Base-by-base conservation (phyloP, 1,284 basidiomycete genomes). In the Tilletia indica region DNA sequence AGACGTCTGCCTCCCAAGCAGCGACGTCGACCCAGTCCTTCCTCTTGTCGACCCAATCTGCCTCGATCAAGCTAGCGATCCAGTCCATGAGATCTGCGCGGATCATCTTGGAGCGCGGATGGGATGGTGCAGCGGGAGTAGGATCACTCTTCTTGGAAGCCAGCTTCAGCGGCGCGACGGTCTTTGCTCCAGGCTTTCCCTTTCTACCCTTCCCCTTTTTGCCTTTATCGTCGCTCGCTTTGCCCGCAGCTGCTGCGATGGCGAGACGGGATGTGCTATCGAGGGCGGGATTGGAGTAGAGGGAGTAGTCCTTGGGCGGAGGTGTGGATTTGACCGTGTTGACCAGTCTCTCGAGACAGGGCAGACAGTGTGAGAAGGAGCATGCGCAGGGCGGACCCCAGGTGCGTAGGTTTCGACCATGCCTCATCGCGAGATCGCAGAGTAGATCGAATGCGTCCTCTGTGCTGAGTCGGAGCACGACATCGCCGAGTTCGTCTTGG, bases 301-400 rank as follows among this genome's bases (percentile, higher is more conserved):
- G 61, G 31, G 61, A 19, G 31, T 63, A 19, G 5, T 39, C 61
- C 16, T 36, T 68, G 51, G 21, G 19, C 3, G 72, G 64, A 8
- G 72, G 66, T 25, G 70, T 70, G 11, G 51, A 42, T 19, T 69
- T 63, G 63, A 76, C 69, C 2, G 51, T 49, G 19, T 54, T 38
- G 45, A 74, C 71, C 31, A 76, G 63, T 4, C 47, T 47, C 39
- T 76, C 73, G 14, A 77, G 69, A 68, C 75, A 77, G 4, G 70
- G 56, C 2, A 71, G 48, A 61, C 74, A 77, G 6, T 49, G 31
- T 9, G 75, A 49, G 54, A 77, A 76, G 67, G 69, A 71, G 68
- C 75, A 77, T 6, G 74, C 75, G 56, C 75, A 77, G 36, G 75
- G 74, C 0, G 75, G 75, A 9, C 75, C 75, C 69, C 69, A 76